Conservation (phyloP, 306 rosid species). For the Prunus dulcis region DNA sequence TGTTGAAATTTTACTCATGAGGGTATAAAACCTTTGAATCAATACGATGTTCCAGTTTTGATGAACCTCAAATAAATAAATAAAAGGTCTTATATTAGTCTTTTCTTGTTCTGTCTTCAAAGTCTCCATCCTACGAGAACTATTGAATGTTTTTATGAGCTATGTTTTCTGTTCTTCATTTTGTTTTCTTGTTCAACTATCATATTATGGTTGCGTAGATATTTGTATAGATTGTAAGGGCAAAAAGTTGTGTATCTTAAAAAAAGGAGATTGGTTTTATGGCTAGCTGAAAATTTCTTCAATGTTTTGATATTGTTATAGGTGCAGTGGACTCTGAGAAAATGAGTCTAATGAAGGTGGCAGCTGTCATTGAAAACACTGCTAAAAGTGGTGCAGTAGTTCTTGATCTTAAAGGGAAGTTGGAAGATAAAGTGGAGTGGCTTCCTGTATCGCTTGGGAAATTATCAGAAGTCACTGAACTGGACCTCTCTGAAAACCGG, state of each 20-base stretch:
- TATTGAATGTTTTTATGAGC: not conserved
- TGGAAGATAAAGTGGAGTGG: slow-evolving; percentile 79
- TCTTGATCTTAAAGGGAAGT: slow-evolving; percentile 76
- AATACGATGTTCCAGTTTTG: not conserved
- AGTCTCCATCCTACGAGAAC: not conserved
- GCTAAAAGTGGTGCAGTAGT: slow-evolving; percentile 50
- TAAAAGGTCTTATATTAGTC: not conserved
- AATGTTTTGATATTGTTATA: slow-evolving; percentile 21
- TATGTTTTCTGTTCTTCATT: not conserved
- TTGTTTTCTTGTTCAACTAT: not conserved
- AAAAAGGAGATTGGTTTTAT: not conserved
- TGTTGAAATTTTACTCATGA: not conserved
- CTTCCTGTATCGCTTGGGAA: slow-evolving; percentile 89
- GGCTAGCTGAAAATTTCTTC: not conserved
- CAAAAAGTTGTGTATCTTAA: not conserved
- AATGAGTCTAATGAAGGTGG: slow-evolving; percentile 78
- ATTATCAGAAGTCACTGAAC: slow-evolving; percentile 51
- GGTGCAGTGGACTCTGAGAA: slow-evolving; percentile 54
- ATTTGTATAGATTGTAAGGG: not conserved
- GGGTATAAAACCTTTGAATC: not conserved
- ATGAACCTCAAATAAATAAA: not conserved
- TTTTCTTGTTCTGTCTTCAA: not conserved
- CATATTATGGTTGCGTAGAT: not conserved
- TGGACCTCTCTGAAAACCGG: slow-evolving; percentile 78
- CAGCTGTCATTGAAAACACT: slow-evolving; percentile 70